Percentiles rank a stretch among this genome's conserved stretches.
Conservation (phyloP, 805 yeast genomes). For the Yarrowia sp. region DNA sequence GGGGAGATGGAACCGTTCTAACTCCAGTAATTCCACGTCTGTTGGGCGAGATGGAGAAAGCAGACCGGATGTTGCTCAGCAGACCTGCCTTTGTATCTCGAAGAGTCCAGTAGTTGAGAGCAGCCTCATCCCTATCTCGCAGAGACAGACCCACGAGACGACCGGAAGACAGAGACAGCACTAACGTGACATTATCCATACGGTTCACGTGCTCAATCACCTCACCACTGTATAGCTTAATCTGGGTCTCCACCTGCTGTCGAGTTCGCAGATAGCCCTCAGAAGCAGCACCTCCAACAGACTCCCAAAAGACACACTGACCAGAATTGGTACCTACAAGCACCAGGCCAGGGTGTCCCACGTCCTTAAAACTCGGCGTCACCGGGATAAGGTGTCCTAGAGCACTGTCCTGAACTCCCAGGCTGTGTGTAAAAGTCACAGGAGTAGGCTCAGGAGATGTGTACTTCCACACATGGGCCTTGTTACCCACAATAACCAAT, state of each 20-base stretch:
- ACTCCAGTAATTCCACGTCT: background rate
- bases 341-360: conserved; percentile 54
- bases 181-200: background rate
- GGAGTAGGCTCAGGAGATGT: conserved; percentile 50
- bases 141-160: conserved; percentile 6
- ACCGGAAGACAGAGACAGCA: conserved; percentile 6
- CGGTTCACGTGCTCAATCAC: conserved; percentile 8
- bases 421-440: background rate
- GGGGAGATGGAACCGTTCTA: background rate
- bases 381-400: conserved; percentile 53
- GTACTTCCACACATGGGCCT: conserved; percentile 67
- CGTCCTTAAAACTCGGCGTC: conserved; percentile 63
- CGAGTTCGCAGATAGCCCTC: conserved; percentile 41
- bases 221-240: conserved; percentile 18
- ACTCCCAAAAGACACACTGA: conserved; percentile 5
- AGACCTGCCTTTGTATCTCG: conserved; percentile 12
- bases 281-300: background rate
- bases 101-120: background rate
- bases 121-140: conserved; percentile 7
- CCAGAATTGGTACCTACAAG: conserved; percentile 43
- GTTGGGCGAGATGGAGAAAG: conserved; percentile 1
- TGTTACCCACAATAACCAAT: conserved; percentile 47
- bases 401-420: conserved; percentile 21
- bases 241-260: conserved; percentile 47
- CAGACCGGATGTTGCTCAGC: conserved; percentile 11